Percentiles rank a stretch among this genome's conserved stretches.
phyloP scores from a whole-genome alignment of 805 yeast genomes.

The Candida gorgasii region DNA sequence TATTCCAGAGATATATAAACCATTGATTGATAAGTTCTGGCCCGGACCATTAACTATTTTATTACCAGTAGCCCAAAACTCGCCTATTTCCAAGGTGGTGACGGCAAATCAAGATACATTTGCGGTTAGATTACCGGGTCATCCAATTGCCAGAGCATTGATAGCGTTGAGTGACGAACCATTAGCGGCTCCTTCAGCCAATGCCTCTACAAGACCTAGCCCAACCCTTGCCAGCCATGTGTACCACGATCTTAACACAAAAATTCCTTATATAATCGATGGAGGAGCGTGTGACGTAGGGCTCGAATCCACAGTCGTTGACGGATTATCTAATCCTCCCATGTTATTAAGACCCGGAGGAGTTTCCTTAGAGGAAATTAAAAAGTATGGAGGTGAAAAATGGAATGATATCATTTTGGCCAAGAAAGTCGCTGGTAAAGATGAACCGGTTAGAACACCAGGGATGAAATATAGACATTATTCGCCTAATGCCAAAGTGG shows the following conservation, averaged over 20 bases:
- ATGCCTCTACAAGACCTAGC: conserved; percentile 92
- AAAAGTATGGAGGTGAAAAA: conserved; percentile 57
- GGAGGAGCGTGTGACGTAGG: conserved; percentile 92
- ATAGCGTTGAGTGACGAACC: conserved; percentile 85
- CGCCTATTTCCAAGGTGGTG: conserved; percentile 67
- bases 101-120: conserved; percentile 89
- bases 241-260: conserved; percentile 71
- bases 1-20: conserved; percentile 69
- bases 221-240: conserved; percentile 92
- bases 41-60: conserved; percentile 94
- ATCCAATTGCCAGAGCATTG: conserved; percentile 87
- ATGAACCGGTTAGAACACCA: conserved; percentile 83
- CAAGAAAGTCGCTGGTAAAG: conserved; percentile 60
- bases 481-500: conserved; percentile 84
- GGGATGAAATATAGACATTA: conserved; percentile 98
- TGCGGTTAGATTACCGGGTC: conserved; percentile 86
- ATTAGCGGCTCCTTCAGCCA: conserved; percentile 96
- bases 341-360: conserved; percentile 94
- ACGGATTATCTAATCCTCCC: conserved; percentile 85
- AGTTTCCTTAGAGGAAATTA: conserved; percentile 74
- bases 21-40: conserved; percentile 75
- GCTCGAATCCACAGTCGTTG: conserved; percentile 91
- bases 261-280: conserved; percentile 81
- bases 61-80: conserved; percentile 54
- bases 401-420: conserved; percentile 71